Conservation (phyloP, 2,329 filamentous ascomycete genomes). For the Cadophora sp. region DNA sequence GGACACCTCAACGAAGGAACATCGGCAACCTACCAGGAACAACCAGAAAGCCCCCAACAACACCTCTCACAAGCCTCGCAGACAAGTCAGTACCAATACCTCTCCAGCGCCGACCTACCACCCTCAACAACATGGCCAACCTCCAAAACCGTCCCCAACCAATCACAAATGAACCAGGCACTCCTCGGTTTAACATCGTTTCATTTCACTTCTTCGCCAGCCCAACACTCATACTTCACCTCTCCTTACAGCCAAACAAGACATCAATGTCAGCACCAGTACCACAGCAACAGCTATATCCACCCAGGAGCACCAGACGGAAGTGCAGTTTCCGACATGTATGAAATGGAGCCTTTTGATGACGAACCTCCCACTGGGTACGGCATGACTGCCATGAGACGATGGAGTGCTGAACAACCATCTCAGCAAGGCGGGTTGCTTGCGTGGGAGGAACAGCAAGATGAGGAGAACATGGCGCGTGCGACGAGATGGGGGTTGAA, state of each 20-base stretch:
- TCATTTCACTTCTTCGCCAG: not conserved
- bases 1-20: not conserved
- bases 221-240: not conserved
- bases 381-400: not conserved
- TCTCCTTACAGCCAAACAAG: not conserved
- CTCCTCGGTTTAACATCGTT: constrained; percentile 20
- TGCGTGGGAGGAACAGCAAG: not conserved
- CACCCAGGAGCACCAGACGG: not conserved
- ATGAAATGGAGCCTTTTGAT: not conserved
- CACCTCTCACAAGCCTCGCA: constrained; percentile 9
- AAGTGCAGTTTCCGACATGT: not conserved
- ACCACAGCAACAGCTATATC: too few species aligned
- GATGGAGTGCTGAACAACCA: not conserved
- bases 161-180: constrained; percentile 1
- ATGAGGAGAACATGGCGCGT: not conserved
- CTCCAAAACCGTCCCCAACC: constrained; percentile 1
- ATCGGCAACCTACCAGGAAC: not conserved
- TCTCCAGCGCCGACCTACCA: constrained; percentile 8
- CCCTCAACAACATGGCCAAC: constrained; percentile 21
- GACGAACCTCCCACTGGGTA: not conserved
- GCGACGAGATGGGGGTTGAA: not conserved
- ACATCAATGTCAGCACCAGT: not conserved
- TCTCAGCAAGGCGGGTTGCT: not conserved
- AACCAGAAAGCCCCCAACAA: not conserved
- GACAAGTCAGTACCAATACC: constrained; percentile 14